phyloP scores from a whole-genome alignment of 768 basidiomycete genomes.

The Tremella mesenterica region DNA sequence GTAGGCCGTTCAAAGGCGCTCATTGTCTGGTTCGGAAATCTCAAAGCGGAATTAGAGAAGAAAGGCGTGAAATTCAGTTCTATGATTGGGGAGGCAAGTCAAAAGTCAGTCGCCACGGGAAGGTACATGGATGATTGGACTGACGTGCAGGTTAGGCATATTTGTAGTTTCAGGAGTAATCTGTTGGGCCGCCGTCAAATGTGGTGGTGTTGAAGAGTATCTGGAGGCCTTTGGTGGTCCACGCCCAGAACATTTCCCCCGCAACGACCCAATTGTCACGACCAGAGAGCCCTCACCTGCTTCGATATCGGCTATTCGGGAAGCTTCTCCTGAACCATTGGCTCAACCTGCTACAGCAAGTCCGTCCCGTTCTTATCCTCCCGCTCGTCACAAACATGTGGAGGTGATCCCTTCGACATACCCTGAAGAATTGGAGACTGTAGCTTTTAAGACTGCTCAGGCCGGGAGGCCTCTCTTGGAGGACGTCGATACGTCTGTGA shows the following conservation, averaged over 20 bases:
- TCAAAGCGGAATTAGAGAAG: slow-evolving; percentile 15
- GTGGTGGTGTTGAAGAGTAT: slow-evolving; percentile 14
- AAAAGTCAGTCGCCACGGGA: slow-evolving; percentile 10
- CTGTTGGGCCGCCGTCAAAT: slow-evolving; percentile 19
- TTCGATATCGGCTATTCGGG: neutral
- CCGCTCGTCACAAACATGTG: too few relatives aligned
- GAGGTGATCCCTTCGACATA: slow-evolving; percentile 33
- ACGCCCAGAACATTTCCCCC: neutral
- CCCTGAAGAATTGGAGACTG: slow-evolving; percentile 21
- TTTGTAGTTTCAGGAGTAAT: slow-evolving; percentile 14
- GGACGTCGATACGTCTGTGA: too few relatives aligned
- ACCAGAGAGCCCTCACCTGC: neutral
- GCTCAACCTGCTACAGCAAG: slow-evolving; percentile 6
- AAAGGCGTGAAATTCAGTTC: slow-evolving; percentile 8
- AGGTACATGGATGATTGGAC: neutral
- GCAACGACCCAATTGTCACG: neutral
- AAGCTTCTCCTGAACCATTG: neutral
- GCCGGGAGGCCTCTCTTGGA: neutral
- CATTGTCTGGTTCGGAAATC: slow-evolving; percentile 14
- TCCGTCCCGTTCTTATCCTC: too few relatives aligned
- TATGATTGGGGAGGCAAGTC: slow-evolving; percentile 14
- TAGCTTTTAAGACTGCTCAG: neutral
- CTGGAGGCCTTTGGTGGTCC: slow-evolving; percentile 6
- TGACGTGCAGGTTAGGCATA: slow-evolving; percentile 13
- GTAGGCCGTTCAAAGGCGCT: slow-evolving; percentile 9